Conservation (phyloP, 2,329 filamentous ascomycete species). For the Annulohypoxylon truncatum region DNA sequence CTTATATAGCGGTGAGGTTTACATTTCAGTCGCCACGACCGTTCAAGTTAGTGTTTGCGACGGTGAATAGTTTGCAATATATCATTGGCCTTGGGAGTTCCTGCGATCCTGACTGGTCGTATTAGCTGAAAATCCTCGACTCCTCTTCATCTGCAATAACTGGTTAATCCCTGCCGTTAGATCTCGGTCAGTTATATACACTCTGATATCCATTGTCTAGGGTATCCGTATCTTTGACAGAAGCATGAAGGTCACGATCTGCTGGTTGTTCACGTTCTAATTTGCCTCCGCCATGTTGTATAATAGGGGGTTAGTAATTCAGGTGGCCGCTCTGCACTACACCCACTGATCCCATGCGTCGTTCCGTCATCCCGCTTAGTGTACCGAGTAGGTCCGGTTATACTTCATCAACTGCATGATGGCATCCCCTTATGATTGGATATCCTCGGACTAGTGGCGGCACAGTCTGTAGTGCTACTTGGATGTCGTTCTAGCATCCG, state of each 20-base stretch:
- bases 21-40: neutral
- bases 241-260: slow-evolving; percentile 7
- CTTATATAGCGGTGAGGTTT: slow-evolving; percentile 34
- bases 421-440: slow-evolving; percentile 27
- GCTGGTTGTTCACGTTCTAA: slow-evolving; percentile 11
- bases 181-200: slow-evolving; percentile 15
- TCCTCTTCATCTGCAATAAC: slow-evolving; percentile 10
- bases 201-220: neutral
- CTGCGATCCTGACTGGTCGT: slow-evolving; percentile 10
- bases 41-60: slow-evolving; percentile 8
- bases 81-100: slow-evolving; percentile 5
- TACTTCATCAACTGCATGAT: slow-evolving; percentile 21
- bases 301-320: neutral
- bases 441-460: slow-evolving; percentile 11
- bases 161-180: slow-evolving; percentile 14
- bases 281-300: slow-evolving; percentile 3
- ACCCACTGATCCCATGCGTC: neutral
- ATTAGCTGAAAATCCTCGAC: slow-evolving; percentile 1
- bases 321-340: neutral
- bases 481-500: slow-evolving; percentile 9
- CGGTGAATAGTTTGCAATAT: slow-evolving; percentile 4
- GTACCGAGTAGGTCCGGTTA: slow-evolving; percentile 11
- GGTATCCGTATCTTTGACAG: slow-evolving; percentile 5
- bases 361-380: slow-evolving; percentile 11
- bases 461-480: slow-evolving; percentile 17